phyloP scores from a whole-genome alignment of 768 basidiomycete species.

The Suillus subalutaceus region DNA sequence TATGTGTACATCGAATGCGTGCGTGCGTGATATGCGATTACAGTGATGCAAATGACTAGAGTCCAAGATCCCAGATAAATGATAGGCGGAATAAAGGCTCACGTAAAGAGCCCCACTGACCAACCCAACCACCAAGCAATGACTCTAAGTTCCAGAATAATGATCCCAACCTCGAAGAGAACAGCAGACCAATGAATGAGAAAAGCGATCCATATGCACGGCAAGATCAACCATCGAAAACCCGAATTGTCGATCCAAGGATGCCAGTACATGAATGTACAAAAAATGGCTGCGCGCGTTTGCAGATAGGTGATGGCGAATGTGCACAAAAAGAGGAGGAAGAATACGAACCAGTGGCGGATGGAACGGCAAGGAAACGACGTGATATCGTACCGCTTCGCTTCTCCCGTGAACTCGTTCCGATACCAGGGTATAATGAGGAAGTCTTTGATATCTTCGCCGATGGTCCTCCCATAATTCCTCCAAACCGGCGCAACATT shows the following conservation, averaged over 20 bases:
- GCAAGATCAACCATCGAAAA: slow-evolving; percentile 63
- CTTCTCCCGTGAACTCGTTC: slow-evolving; percentile 81
- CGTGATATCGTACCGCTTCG: slow-evolving; percentile 64
- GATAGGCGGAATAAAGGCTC: slow-evolving; percentile 14
- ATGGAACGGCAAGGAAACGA: slow-evolving; percentile 63
- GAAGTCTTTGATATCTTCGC: slow-evolving; percentile 78
- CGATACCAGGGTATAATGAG: slow-evolving; percentile 82
- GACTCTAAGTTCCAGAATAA: slow-evolving; percentile 60
- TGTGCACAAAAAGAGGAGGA: slow-evolving; percentile 51
- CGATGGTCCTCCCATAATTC: slow-evolving; percentile 80
- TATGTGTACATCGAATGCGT: slow-evolving; percentile 7
- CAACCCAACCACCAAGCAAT: slow-evolving; percentile 79
- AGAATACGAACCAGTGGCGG: slow-evolving; percentile 68
- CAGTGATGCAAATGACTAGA: slow-evolving; percentile 15
- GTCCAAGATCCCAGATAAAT: slow-evolving; percentile 15
- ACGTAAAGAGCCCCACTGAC: slow-evolving; percentile 55
- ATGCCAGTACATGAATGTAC: slow-evolving; percentile 54
- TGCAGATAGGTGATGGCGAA: slow-evolving; percentile 58
- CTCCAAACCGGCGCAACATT: slow-evolving; percentile 82
- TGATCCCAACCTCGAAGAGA: slow-evolving; percentile 56
- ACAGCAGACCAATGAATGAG: slow-evolving; percentile 71
- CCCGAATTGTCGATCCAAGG: slow-evolving; percentile 61
- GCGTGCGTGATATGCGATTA: slow-evolving; percentile 11
- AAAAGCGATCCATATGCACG: slow-evolving; percentile 66
- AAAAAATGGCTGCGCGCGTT: slow-evolving; percentile 57